Evolutionary conservation across 148 eudicot species (phyloP), one percentile per base, ranked within the genome.

Genomic region (Fagopyrum esculentum): DNA sequence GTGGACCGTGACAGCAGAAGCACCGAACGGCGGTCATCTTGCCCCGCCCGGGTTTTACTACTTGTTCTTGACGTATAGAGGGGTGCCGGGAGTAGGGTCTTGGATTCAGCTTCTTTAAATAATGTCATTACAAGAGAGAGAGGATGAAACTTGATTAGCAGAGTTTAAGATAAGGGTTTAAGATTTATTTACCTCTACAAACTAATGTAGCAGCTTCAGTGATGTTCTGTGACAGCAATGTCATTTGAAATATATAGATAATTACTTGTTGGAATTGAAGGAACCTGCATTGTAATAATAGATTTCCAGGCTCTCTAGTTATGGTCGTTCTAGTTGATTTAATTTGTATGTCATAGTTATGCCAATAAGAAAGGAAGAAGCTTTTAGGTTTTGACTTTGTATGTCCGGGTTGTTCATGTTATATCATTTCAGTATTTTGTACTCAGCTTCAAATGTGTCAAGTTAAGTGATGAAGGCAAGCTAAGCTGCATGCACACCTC

Each of bases 21-120:
- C 92, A 8, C 98, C 98, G 0, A 61, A 85, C 1, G 78, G 71
- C 0, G 83, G 81, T 0, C 84, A 57, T 79, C 48, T 95, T n/a
- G 93, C 98, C 3, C 96, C 97, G 4, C 91, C 93, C 0, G 96
- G 97, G n/a, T 83, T 86, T 72, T 95, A 92, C 73, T 55, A 89
- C 3, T 4, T 90, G 13, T 90, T 78, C 30, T 83, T 92, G 0
- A 88, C 82, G 8, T 75, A 90, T 74, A 79, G 83, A 8, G 92
- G 91, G 16, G 86, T 95, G 51, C 97, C 98, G 0, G 86, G 96
- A 61, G 45, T 49, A 4, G 97, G 86, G 26, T 80, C 85, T 35
- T 94, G 98, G 98, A 84, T 90, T 75, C 86, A 83, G 9, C 68
- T 92, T 77, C 35, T 61, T 35, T 35, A 35, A 35, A 2, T 35